Evolutionary conservation across 2,329 filamentous ascomycete species (phyloP).

Genomic region (Ceratocystis albifundus): DNA sequence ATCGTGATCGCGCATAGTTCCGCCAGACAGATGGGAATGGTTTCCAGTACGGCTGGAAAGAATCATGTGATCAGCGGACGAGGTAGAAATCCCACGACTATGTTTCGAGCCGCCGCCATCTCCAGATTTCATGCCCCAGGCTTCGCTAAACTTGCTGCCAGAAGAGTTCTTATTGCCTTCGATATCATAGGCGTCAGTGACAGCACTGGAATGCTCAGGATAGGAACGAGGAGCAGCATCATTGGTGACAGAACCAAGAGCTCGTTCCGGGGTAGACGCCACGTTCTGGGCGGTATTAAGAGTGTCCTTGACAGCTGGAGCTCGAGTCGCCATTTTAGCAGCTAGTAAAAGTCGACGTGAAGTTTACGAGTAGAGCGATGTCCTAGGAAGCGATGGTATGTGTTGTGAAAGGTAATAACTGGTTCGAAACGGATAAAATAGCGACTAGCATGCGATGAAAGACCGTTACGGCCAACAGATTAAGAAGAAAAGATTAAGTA

Average conservation of each 20-base stretch:
- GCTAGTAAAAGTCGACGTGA: neutral
- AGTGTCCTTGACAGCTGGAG: constrained; percentile 14
- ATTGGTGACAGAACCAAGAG: neutral
- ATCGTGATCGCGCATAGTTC: constrained; percentile 16
- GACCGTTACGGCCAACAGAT: neutral
- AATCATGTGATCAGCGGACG: constrained; percentile 21
- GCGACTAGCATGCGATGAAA: too few relatives aligned
- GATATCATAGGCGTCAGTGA: constrained; percentile 13
- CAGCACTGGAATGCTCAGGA: constrained; percentile 13
- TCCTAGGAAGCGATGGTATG: neutral
- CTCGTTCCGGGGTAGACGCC: neutral
- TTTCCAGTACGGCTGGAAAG: constrained; percentile 18
- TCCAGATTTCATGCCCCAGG: neutral
- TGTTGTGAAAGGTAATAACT: neutral
- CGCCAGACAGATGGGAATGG: constrained; percentile 12
- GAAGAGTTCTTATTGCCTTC: constrained; percentile 6
- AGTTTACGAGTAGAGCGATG: neutral
- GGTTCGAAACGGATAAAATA: neutral
- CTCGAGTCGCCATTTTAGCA: constrained; percentile 10
- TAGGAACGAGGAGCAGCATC: constrained; percentile 7
- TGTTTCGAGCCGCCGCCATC: constrained; percentile 6
- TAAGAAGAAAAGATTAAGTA: neutral
- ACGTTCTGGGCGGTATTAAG: constrained; percentile 7
- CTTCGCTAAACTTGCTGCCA: constrained; percentile 12
- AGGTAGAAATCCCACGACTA: constrained; percentile 16